A percentile compares a stretch with the other conserved stretches of the same genome.
Conservation (phyloP, 805 yeast species). For the Pichia sporocuriosa region DNA sequence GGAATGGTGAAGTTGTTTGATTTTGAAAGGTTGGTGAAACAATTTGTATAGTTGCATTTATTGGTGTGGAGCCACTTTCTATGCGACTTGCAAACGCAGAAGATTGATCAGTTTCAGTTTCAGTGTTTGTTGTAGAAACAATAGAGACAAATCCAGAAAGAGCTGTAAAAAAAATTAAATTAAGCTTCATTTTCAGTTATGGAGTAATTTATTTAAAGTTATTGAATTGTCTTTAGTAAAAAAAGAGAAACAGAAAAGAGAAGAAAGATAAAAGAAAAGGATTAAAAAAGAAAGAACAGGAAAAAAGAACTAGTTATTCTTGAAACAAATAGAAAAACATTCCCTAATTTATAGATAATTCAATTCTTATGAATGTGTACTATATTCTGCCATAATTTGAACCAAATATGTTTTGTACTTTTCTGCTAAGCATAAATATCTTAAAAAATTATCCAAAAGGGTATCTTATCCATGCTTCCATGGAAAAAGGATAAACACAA, state of each 20-base stretch:
- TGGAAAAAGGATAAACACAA: neutral
- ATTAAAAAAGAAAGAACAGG: neutral
- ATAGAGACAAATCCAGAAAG: neutral
- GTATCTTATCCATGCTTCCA: neutral
- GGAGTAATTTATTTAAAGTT: neutral
- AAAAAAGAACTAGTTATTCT: neutral
- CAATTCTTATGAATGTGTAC: no score
- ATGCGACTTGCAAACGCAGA: no score
- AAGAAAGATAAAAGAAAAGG: neutral
- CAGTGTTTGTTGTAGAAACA: neutral
- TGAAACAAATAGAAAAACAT: no score
- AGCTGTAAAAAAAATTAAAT: conserved; percentile 3
- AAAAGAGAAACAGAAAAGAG: neutral
- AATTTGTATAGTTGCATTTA: no score
- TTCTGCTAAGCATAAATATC: no score
- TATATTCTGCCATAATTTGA: no score
- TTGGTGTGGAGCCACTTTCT: no score
- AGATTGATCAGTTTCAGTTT: neutral
- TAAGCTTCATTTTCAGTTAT: conserved; percentile 6
- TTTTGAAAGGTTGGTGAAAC: no score
- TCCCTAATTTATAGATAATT: no score
- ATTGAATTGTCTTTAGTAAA: no score
- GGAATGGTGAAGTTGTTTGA: neutral
- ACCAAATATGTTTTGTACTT: neutral
- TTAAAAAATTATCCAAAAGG: no score